Evolutionary conservation across 495 filamentous ascomycete species (phyloP).

Genomic region (Tuber borchii): DNA sequence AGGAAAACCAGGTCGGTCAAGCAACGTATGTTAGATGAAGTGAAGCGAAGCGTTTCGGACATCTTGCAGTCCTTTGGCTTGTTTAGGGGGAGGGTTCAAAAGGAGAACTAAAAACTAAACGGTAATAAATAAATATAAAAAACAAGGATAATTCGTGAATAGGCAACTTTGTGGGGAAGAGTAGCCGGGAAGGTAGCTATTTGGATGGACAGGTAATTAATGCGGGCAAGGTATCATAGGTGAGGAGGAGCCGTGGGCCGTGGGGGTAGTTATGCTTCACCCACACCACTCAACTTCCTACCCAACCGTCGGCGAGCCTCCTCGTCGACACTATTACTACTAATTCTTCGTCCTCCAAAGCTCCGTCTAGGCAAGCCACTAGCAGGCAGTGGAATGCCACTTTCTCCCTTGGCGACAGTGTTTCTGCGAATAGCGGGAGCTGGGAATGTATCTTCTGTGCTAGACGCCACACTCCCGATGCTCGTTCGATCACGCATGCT

Average conservation of each 20-base stretch:
- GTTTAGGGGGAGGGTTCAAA: neutral
- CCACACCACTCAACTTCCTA: constrained; percentile 36
- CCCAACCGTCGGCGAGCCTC: constrained; percentile 15
- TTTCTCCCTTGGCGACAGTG: constrained; percentile 27
- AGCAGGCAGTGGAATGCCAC: constrained; percentile 33
- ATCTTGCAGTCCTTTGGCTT: neutral
- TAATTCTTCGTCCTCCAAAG: constrained; percentile 32
- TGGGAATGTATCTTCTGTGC: constrained; percentile 10
- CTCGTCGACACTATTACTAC: constrained; percentile 19
- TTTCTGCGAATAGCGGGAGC: constrained; percentile 25
- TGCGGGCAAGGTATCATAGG: neutral
- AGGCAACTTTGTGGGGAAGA: neutral
- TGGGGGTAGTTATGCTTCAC: constrained; percentile 21
- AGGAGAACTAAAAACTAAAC: constrained; percentile 2
- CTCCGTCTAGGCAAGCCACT: constrained; percentile 31
- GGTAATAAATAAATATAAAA: neutral
- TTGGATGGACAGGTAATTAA: neutral
- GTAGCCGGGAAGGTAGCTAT: neutral
- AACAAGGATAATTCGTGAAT: constrained; percentile 1
- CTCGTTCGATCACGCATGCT: constrained; percentile 23
- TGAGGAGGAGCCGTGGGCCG: neutral
- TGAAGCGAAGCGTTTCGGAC: neutral
- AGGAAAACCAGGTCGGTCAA: neutral
- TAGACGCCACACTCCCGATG: constrained; percentile 20
- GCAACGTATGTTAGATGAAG: neutral